Base-by-base conservation (phyloP, 2,329 filamentous ascomycete genomes). In the Lojkania enalia region DNA sequence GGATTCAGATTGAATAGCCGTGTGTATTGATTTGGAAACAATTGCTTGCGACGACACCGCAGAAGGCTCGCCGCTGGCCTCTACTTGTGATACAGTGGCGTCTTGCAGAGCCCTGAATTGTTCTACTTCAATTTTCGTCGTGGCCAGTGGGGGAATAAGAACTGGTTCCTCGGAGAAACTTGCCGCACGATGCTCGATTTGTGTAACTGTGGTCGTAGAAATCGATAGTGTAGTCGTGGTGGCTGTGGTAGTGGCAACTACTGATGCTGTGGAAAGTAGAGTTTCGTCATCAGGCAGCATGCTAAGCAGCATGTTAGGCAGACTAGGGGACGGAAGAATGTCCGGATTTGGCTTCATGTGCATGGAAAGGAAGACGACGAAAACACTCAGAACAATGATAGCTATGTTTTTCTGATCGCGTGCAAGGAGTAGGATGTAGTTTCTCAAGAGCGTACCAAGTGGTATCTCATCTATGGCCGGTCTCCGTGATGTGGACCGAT, bases 331-430 rank as follows among this genome's bases (percentile, higher is more conserved):
- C 32, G 39, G 39, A 19, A 48, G 51, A 27, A 45, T 40, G 11
- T 21, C 36, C 23, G 35, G 41, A 14, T 41, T 40, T 11, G 55
- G 46, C 25, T 47, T 42, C 39, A 60, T 57, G 39, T 59, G 61
- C 53, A 60, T 59, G 15, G 59, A 45, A 19, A 78, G 61, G 48
- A 75, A 70, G 1, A 74, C 48, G 3, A 78, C 68, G 4, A 77
- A 46, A 12, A 71, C 44, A 32, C 70, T 70, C 3, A 83, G 64
- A 3, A 77, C 46, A 6, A 72, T 62, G 23, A 82, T 75, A 14
- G 73, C 66, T 9, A 81, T 64, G 54, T 83, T 84, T 27, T 76
- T 72, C 35, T 71, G 71, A 52, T 84, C 81, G 33, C 72, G 71
- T 2, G 77, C 69, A 15, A 82, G 64, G 1, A 81, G 64, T 18